Base-by-base conservation (phyloP, 805 yeast genomes). In the Spathaspora girioi region DNA sequence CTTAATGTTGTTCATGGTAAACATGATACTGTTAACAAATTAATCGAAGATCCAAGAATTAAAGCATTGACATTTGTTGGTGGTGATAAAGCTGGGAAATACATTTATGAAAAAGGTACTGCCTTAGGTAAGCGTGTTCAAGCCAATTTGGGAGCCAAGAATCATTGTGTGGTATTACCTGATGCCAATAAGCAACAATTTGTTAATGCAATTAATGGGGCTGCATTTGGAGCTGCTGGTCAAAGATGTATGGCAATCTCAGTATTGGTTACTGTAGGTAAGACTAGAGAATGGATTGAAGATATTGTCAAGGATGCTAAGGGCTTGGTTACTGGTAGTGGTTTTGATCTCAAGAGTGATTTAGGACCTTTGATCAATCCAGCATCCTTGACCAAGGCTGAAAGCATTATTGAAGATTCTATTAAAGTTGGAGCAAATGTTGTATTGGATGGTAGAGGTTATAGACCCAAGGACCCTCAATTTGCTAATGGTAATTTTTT, bases 171-270 rank as follows among this genome's bases (percentile, higher is more conserved):
- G 50, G 81, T 86, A 15, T 71, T 84, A 55, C 89, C 91, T 15
- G 92, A 86, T 60, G 89, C 90, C 45, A 80, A 84, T 69, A 80
- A 82, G 66, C 68, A 71, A 54, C 81, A 81, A 55, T 79, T 87
- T 46, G 70, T 86, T 58, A 83, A 81, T 63, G 84, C 87, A 50
- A 71, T 86, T 46, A 83, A 77, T 52, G 87, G 89, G 47, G 90
- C 92, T 49, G 88, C 90, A 20, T 86, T 86, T 67, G 90, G 92
- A 31, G 91, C 92, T 48, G 91, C 92, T 17, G 93, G 92, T 55
- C 93, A 86, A 76, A 81, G 91, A 64, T 86, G 93, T 70, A 83
- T 86, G 87, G 88, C 89, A 10, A 82, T 87, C 49, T 83, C 87
- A 19, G 87, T 84, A 35, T 73, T 87, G 55, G 87, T 86, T 47